Evolutionary conservation across 371 early-diverging fungal species (phyloP).

Genomic region (Funneliformis caledonium): DNA sequence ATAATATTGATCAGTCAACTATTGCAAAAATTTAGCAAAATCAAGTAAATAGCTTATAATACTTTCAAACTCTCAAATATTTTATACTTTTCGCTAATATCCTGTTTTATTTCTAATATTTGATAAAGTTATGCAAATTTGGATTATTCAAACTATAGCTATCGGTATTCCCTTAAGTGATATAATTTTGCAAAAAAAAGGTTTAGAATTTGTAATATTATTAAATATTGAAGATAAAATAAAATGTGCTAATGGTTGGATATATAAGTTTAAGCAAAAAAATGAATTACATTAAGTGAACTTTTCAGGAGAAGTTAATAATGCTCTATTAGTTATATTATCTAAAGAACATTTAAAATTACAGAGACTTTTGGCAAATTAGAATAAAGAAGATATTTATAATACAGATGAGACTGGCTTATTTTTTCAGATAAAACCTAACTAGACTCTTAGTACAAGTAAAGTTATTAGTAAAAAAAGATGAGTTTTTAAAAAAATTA

Average conservation of each 20-base stretch:
- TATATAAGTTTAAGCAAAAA: constrained; percentile 23
- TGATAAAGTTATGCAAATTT: constrained; percentile 14
- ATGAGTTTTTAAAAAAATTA: too few species aligned
- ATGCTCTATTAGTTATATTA: neutral
- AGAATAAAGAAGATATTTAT: neutral
- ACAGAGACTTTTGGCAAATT: neutral
- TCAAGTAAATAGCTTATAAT: neutral
- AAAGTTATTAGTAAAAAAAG: neutral
- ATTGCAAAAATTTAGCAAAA: constrained; percentile 12
- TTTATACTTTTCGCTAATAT: neutral
- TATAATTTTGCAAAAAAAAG: constrained; percentile 11
- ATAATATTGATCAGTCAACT: neutral
- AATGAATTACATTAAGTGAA: constrained; percentile 9
- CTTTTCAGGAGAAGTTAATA: constrained; percentile 21
- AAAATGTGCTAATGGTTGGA: constrained; percentile 8
- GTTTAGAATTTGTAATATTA: neutral
- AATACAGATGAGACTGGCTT: constrained; percentile 2
- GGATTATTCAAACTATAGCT: neutral
- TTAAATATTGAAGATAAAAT: constrained; percentile 14
- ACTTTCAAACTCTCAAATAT: too few species aligned
- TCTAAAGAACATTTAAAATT: neutral
- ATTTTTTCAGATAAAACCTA: neutral
- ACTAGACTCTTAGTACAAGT: neutral
- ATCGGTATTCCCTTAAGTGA: neutral
- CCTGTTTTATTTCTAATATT: too few species aligned